phyloP scores from a whole-genome alignment of 768 basidiomycete genomes.

The Sporobolomyces phaffii region DNA sequence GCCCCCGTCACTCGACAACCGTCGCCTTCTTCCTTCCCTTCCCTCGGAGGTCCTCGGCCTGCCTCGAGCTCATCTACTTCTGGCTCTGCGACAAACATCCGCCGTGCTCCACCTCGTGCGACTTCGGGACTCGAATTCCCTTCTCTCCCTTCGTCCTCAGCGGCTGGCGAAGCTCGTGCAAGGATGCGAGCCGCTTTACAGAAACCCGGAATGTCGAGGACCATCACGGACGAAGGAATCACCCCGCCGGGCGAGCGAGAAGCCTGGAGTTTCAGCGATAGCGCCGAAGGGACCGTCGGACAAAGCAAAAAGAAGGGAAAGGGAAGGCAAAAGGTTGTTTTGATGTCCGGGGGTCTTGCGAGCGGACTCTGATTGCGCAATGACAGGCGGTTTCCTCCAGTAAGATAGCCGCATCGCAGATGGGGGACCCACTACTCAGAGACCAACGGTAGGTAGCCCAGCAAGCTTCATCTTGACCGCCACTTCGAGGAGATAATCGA shows the following conservation, averaged over 20 bases:
- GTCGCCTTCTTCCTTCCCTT: constrained; percentile 14
- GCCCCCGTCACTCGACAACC: neutral
- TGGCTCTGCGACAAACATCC: neutral
- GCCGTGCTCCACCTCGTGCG: constrained; percentile 10
- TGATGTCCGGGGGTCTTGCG: constrained; percentile 22
- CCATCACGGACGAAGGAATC: constrained; percentile 10
- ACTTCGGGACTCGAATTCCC: constrained; percentile 27
- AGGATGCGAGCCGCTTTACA: constrained; percentile 17
- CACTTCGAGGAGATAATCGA: constrained; percentile 86
- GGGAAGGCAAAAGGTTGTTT: constrained; percentile 22
- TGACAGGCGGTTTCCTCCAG: no score
- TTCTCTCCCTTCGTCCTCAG: neutral
- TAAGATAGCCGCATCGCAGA: no score
- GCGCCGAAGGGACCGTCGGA: neutral
- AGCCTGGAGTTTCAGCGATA: neutral
- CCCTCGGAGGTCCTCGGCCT: neutral
- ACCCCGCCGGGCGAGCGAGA: constrained; percentile 12
- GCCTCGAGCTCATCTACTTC: neutral
- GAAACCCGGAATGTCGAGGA: constrained; percentile 13
- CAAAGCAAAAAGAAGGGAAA: constrained; percentile 23
- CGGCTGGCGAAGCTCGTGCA: constrained; percentile 8
- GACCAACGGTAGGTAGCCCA: constrained; percentile 33
- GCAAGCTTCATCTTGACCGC: constrained; percentile 52
- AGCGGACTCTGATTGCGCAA: constrained; percentile 3
- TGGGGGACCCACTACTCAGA: no score